These are phyloP conservation scores for Solanum tarapatanum DNA, from an alignment of 257 asterid species.

Conservation along the genomic window DNA sequence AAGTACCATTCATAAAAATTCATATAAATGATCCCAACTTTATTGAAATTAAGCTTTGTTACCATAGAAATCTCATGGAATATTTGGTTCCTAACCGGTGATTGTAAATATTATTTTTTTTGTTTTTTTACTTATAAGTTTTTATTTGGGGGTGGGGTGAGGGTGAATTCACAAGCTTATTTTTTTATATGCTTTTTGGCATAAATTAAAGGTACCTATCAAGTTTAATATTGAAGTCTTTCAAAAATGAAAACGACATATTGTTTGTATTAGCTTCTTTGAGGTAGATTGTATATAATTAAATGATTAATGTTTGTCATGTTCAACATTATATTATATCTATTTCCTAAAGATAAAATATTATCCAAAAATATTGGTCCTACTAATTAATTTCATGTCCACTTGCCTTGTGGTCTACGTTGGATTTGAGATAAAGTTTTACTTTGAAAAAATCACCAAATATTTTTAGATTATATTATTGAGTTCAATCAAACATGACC, in stretches of 20 bases:
- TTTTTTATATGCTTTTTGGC: background rate
- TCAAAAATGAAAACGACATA: background rate
- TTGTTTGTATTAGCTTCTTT: background rate
- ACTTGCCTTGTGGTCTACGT: slow-evolving; percentile 5
- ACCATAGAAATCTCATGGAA: background rate
- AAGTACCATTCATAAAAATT: background rate
- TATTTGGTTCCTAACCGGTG: background rate
- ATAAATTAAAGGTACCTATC: background rate
- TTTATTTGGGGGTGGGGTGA: background rate
- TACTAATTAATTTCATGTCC: slow-evolving; percentile 1
- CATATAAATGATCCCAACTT: background rate
- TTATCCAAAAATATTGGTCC: background rate
- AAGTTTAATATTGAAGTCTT: background rate
- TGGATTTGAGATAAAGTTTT: background rate
- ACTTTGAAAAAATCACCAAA: background rate
- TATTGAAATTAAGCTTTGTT: background rate
- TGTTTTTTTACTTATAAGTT: background rate
- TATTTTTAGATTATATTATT: background rate
- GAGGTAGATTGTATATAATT: background rate
- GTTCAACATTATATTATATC: background rate
- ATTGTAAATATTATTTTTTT: background rate
- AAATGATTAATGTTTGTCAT: background rate
- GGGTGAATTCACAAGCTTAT: background rate
- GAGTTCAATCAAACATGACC: slow-evolving; percentile 12
- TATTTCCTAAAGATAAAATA: background rate